These are phyloP conservation scores for Coriaria nepalensis DNA, from an alignment of 306 rosid species.

Conservation along the genomic window DNA sequence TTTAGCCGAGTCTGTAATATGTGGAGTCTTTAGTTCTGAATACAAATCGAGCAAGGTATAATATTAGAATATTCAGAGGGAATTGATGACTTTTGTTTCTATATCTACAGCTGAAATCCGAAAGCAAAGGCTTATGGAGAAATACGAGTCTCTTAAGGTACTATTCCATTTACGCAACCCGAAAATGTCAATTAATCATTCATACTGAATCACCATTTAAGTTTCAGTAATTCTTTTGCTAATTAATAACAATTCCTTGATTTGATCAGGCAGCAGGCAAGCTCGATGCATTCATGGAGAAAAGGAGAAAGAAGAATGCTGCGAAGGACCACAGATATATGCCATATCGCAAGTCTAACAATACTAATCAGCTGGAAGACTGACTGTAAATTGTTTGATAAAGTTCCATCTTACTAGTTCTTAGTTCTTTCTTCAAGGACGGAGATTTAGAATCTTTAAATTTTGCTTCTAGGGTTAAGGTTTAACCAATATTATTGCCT, in stretches of 20 bases:
- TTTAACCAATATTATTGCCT: too few relatives aligned
- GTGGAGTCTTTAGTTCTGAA: too few relatives aligned
- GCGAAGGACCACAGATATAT: slow-evolving; percentile 60
- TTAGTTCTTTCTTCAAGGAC: too few relatives aligned
- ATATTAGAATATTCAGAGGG: not conserved
- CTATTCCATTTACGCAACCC: not conserved
- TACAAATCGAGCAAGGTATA: too few relatives aligned
- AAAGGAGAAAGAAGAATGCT: slow-evolving; percentile 72
- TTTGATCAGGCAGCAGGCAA: slow-evolving; percentile 48
- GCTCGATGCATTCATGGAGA: slow-evolving; percentile 57
- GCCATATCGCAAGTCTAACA: slow-evolving; percentile 53
- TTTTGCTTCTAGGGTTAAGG: too few relatives aligned
- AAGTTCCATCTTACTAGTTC: too few relatives aligned
- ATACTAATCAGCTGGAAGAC: not conserved
- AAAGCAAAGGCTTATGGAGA: slow-evolving; percentile 48
- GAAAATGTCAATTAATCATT: too few relatives aligned
- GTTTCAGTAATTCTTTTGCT: not conserved
- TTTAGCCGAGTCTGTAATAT: too few relatives aligned
- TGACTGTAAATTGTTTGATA: too few relatives aligned
- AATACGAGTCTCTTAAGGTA: slow-evolving; percentile 67
- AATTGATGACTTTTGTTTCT: not conserved
- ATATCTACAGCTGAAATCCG: slow-evolving; percentile 57
- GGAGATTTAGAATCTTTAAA: too few relatives aligned
- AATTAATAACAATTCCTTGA: not conserved
- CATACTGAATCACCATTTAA: not conserved